Evolutionary conservation across 2,329 filamentous ascomycete genomes (phyloP), one percentile per base, ranked within the genome.

Genomic region (Thielaviopsis musarum): DNA sequence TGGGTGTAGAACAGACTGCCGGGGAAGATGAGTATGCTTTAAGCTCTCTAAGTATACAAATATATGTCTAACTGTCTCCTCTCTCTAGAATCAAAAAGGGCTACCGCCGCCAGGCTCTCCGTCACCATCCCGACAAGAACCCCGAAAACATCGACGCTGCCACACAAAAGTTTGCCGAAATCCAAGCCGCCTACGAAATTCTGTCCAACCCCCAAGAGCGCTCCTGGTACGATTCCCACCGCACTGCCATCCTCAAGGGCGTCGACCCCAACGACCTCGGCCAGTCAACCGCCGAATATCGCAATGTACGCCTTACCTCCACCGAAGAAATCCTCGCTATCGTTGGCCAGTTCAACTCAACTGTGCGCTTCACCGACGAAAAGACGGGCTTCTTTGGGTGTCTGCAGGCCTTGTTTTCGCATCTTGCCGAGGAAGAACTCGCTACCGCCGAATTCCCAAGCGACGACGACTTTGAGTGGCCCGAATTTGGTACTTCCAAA

Each of bases 201-300:
- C 80, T 98, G 1, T 95, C 91, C 1, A 93, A 98, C 69, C 84
- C 90, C 12, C 91, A 98, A 69, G 93, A 98, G 70, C 83, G 93
- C 65, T 86, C 91, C 34, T 98, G 93, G 93, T 98, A 98, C 73
- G 91, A 98, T 72, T 90, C 90, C 2, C 93, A 98, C 69, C 85
- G 89, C 62, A 84, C 90, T 65, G 83, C 87, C 56, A 94, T 97
- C 63, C 74, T 97, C 63, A 79, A 80, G 30, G 85, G 84, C 48
- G 77, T 80, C 60, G 80, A 83, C 58, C 64, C 69, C 34, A 70
- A 70, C 28, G 71, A 70, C 28, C 71, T 69, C 45, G 73, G 71
- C 21, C 71, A 73, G 54, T 77, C 75, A 41, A 75, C 80, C 59
- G 82, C 81, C 64, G 82, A 85, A 52, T 79, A 76, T 64, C 72